phyloP scores from a whole-genome alignment of 73 alveolate genomes.

The Tetrahymena malaccensis region DNA sequence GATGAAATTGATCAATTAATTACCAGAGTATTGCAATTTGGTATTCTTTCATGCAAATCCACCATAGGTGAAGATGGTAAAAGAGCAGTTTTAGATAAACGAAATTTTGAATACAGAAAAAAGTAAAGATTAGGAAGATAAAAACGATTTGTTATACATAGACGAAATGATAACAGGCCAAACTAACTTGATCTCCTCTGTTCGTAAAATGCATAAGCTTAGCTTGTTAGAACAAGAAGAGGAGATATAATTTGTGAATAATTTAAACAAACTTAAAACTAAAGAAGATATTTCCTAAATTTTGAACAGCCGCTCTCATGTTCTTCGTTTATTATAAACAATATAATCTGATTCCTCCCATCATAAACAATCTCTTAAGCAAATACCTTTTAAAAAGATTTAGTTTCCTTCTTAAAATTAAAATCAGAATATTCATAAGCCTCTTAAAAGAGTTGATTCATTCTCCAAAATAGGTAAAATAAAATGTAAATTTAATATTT shows the following conservation, averaged over 20 bases:
- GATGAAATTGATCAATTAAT: not conserved
- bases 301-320: not conserved
- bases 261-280: not conserved
- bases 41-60: not conserved
- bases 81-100: not conserved
- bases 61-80: not conserved
- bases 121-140: not conserved
- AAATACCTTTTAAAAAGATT: not conserved
- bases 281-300: not conserved
- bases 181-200: not conserved
- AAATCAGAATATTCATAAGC: not conserved
- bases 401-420: not conserved
- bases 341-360: not conserved
- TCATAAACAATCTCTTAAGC: not conserved
- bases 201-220: not conserved
- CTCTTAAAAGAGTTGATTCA: not conserved
- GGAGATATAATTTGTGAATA: not conserved
- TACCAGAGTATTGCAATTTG: not conserved
- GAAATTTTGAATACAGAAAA: not conserved
- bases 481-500: not conserved
- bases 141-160: not conserved
- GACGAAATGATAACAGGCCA: not conserved
- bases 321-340: not conserved
- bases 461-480: not conserved
- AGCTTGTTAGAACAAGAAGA: not conserved